A percentile compares a stretch with the other conserved stretches of the same genome.
Evolutionary conservation across 2,329 filamentous ascomycete genomes (phyloP).

Genomic region (Pseudopyricularia javanii): DNA sequence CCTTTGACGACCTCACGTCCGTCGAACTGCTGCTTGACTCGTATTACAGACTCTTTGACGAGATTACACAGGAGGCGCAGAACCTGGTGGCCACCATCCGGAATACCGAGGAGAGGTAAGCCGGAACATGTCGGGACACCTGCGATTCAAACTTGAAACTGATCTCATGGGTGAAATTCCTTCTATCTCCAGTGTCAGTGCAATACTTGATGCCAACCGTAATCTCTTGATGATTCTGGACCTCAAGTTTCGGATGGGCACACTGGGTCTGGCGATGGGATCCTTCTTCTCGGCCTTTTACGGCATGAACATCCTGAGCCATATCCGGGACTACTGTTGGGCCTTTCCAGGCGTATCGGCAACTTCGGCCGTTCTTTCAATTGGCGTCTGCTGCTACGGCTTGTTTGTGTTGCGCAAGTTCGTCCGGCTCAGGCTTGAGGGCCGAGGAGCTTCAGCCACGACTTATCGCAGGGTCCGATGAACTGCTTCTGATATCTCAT

Average conservation of each 20-base stretch:
- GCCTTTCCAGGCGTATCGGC: constrained; percentile 70
- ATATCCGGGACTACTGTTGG: constrained; percentile 84
- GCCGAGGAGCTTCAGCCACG: constrained; percentile 3
- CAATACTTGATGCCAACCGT: constrained; percentile 93
- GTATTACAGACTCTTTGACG: constrained; percentile 94
- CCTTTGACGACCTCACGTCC: constrained; percentile 80
- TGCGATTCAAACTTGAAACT: not conserved
- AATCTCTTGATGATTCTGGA: constrained; percentile 97
- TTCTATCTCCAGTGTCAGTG: constrained; percentile 58
- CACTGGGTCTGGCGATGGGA: constrained; percentile 84
- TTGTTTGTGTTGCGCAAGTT: constrained; percentile 64
- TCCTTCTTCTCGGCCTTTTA: constrained; percentile 96
- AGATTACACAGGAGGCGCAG: constrained; percentile 90
- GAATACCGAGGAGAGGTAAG: constrained; percentile 96
- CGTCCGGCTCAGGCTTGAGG: constrained; percentile 19
- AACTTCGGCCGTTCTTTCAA: constrained; percentile 60
- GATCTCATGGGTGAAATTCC: not conserved
- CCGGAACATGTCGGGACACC: constrained; percentile 4
- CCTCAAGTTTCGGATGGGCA: constrained; percentile 91
- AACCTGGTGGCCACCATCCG: constrained; percentile 90
- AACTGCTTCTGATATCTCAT: not conserved
- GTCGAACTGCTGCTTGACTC: constrained; percentile 94
- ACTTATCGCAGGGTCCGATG: not conserved
- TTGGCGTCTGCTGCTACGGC: constrained; percentile 72
- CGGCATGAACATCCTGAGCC: constrained; percentile 98